These are phyloP conservation scores for Naganishia friedmannii DNA, from an alignment of 768 basidiomycete species.

Conservation along the genomic window DNA sequence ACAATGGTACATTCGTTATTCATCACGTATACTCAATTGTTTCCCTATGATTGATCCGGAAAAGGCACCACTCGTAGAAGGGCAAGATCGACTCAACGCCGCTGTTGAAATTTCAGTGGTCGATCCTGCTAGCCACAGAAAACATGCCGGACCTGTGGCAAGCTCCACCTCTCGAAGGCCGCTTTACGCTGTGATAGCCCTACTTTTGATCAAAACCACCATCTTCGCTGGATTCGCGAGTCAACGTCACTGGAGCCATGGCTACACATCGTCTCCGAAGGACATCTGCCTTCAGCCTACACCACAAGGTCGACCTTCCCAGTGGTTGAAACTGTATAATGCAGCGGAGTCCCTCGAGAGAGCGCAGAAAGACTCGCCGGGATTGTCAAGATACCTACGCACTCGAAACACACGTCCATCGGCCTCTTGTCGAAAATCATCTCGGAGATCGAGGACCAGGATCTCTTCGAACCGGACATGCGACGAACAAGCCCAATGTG, in stretches of 20 bases:
- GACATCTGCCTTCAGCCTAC: conserved; percentile 10
- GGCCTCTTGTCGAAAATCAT: conserved; percentile 73
- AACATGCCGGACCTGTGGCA: neutral
- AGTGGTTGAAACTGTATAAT: conserved; percentile 24
- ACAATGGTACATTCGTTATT: neutral
- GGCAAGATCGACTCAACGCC: neutral
- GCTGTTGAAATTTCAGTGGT: neutral
- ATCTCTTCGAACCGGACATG: conserved; percentile 24
- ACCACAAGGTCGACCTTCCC: neutral
- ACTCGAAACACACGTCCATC: conserved; percentile 54
- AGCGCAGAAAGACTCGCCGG: conserved; percentile 26
- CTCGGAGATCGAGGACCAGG: conserved; percentile 60
- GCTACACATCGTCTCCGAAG: neutral
- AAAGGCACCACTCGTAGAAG: neutral
- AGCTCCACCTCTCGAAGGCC: neutral
- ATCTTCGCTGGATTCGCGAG: neutral
- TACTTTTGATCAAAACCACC: neutral
- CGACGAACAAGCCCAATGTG: conserved; percentile 21
- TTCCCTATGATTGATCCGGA: conserved; percentile 2
- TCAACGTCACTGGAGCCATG: neutral
- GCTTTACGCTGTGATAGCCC: neutral
- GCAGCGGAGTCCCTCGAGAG: conserved; percentile 1
- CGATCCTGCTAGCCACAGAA: neutral
- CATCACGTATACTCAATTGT: neutral
- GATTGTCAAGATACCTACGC: conserved; percentile 28